phyloP scores from a whole-genome alignment of 495 filamentous ascomycete species.

The Penicillium steckii region DNA sequence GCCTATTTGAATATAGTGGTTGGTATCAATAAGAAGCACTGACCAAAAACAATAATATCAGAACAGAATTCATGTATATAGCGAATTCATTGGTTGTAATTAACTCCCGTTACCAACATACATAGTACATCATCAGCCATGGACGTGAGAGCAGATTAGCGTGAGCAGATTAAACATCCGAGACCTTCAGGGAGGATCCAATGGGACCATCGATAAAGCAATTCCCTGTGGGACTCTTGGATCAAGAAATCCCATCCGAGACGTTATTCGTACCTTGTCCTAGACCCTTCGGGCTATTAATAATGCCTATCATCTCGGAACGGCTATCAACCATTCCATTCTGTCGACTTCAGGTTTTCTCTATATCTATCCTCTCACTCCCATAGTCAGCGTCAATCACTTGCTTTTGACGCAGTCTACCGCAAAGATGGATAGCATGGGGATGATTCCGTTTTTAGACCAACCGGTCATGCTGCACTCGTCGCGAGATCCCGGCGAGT shows the following conservation, averaged over 20 bases:
- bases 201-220: neutral
- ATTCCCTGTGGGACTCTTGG: neutral
- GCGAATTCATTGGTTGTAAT: too few relatives aligned
- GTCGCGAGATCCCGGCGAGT: conserved; percentile 36
- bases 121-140: too few relatives aligned
- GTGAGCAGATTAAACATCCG: conserved; percentile 1
- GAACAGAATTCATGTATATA: too few relatives aligned
- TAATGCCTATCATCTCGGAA: neutral
- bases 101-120: too few relatives aligned
- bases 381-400: neutral
- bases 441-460: conserved; percentile 42
- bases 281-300: neutral
- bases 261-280: neutral
- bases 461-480: conserved; percentile 50
- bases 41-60: neutral
- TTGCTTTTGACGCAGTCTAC: neutral
- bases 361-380: neutral
- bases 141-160: too few relatives aligned
- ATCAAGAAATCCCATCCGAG: neutral
- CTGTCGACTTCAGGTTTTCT: neutral
- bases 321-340: neutral
- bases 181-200: neutral
- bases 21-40: neutral
- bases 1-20: too few relatives aligned
- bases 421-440: conserved; percentile 3